A percentile compares a stretch with the other conserved stretches of the same genome.
Evolutionary conservation across 441 rosid genomes (phyloP).

Genomic region (California macrophylla): DNA sequence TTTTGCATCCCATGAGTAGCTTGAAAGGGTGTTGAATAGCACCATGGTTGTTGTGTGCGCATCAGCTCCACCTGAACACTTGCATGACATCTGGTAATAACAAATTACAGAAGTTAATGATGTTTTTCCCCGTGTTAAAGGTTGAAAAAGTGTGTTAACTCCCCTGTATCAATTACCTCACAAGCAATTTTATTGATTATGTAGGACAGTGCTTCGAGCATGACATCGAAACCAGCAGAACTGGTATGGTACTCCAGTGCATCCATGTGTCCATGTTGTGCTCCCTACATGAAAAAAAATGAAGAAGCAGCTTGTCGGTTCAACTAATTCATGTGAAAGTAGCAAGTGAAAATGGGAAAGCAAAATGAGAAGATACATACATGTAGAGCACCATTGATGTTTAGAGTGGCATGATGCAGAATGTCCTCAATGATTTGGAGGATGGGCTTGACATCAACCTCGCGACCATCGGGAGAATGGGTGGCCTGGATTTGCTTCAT

Average conservation of each 20-base stretch:
- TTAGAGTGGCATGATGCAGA: conserved; percentile 15
- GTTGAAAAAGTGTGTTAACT: not conserved
- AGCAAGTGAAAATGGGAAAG: not conserved
- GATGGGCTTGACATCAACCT: conserved; percentile 25
- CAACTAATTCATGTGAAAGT: not conserved
- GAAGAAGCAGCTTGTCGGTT: no score
- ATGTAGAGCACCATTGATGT: conserved; percentile 14
- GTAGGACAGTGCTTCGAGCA: conserved; percentile 23
- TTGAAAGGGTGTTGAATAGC: conserved; percentile 25
- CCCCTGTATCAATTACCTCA: conserved; percentile 19
- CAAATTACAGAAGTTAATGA: not conserved
- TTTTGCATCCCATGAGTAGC: conserved; percentile 36
- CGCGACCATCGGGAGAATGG: conserved; percentile 22
- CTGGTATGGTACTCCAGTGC: conserved; percentile 12
- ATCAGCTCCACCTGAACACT: conserved; percentile 33
- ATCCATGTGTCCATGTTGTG: conserved; percentile 11
- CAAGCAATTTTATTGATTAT: conserved; percentile 21
- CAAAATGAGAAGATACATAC: conserved; percentile 3
- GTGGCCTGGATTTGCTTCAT: conserved; percentile 24
- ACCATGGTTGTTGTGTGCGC: conserved; percentile 32
- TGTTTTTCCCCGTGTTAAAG: not conserved
- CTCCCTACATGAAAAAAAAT: conserved; percentile 14
- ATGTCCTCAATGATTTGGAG: conserved; percentile 23
- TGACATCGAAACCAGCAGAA: conserved; percentile 11
- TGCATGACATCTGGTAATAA: conserved; percentile 27